Percentiles rank a stretch among this genome's conserved stretches.
Conservation (phyloP, 371 early-diverging fungal species). For the Actinomortierella ambigua region DNA sequence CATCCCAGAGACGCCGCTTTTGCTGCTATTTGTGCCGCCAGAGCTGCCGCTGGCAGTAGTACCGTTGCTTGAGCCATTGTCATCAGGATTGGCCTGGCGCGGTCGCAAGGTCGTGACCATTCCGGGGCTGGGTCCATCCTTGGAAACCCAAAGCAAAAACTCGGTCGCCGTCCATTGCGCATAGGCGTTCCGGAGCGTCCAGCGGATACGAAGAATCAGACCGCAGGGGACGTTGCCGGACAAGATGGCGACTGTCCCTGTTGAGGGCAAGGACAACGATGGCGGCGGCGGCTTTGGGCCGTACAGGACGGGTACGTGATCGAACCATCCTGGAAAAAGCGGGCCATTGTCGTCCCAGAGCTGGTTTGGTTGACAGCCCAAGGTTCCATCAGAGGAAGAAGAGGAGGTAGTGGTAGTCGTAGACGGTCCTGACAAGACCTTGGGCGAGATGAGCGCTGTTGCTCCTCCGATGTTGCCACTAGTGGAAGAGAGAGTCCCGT, state of each 20-base stretch:
- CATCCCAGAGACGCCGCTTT: no score
- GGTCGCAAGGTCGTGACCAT: neutral
- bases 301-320: neutral
- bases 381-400: no score
- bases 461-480: no score
- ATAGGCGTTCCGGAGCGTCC: conserved; percentile 1
- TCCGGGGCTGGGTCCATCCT: neutral
- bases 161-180: conserved; percentile 13
- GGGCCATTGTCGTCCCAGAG: neutral
- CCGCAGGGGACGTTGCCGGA: conserved; percentile 13
- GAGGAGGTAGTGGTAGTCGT: no score
- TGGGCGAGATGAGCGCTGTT: no score
- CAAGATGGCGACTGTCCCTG: neutral
- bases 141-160: conserved; percentile 11
- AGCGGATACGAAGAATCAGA: conserved; percentile 9
- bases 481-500: no score
- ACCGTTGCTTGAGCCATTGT: neutral
- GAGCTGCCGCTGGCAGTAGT: neutral
- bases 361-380: no score
- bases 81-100: neutral
- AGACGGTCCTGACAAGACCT: no score
- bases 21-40: conserved; percentile 2
- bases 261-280: neutral
- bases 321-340: conserved; percentile 6
- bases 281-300: no score